Base-by-base conservation (phyloP, 129 eudicot species). In the Kitagawia praeruptora region DNA sequence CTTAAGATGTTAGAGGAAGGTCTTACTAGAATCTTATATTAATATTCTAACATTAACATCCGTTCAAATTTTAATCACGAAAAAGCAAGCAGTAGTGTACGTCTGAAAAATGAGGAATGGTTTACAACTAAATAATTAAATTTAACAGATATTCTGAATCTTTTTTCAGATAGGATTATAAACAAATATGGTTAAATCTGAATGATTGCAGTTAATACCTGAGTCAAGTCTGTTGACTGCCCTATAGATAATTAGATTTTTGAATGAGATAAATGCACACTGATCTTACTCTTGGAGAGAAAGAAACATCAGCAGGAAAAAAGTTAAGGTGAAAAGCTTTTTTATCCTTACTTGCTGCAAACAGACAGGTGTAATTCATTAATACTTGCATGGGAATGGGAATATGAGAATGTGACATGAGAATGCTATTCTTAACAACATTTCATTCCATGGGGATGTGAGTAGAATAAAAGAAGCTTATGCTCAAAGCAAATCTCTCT, bases 401-500 rank as follows among this genome's bases (percentile, higher is more conserved):
- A 46, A 86, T 86, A 84, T 80, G 69, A 82, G 84, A 84, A 83
- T 82, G 85, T 81, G 88, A 93, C 87, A 81, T 74, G 77, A 85
- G 72, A 82, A 63, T 74, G 41, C 39, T 75, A 75, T 84, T 78
- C 73, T 84, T 25, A 6, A 51, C 47, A 61, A 80, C 82, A 82
- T 83, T 89, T 79, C 82, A 82, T 83, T 89, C 77, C 78, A 83
- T 81, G 81, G 86, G 87, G 83, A 75, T 80, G 81, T 76, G 85
- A 79, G 80, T 76, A 0, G 2, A 49, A 16, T 4, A 13, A 66
- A 76, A 75, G 80, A 90, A 87, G 89, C 96, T 90, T 90, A 69
- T 83, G 82, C 89, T 82, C 88, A 81, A 93, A 90, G 92, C 93
- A 86, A 82, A 64, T 40, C 79, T 75, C 66, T n/a, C 66, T 83